Base-by-base conservation (phyloP, 768 basidiomycete genomes). In the Rhodotorula graminis region DNA sequence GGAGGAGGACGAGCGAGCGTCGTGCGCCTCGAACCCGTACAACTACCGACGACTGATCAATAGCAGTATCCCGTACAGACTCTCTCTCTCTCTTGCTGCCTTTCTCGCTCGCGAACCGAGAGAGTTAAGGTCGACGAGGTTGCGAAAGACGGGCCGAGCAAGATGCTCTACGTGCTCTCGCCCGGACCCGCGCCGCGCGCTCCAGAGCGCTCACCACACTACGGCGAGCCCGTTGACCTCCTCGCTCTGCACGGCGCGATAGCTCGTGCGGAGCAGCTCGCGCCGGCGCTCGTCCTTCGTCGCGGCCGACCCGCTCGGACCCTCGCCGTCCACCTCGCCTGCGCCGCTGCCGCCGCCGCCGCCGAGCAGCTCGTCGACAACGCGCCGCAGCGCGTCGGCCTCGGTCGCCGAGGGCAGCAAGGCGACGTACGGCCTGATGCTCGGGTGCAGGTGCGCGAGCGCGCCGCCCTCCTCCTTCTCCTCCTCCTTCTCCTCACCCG, bases 161-260 rank as follows among this genome's bases (percentile, higher is more conserved):
- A 4, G 37, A 46, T 46, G 46, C 46, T 19, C 18, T 49, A 49
- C 15, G 23, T 49, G 19, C 47, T 46, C 12, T 18, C 44, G 44
- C 12, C 7, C 44, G 44, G 2, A 12, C 12, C 11, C 44, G 2
- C 44, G 5, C 18, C 44, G 3, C 44, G 23, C 47, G 21, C 47
- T 19, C 46, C 46, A 9, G 15, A 3, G 3, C 19, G 23, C 56
- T 23, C 66, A 79, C 78, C 78, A 79, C n/a, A 68, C 70, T 10
- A 79, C 78, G 4, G 78, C 78, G 19, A 79, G 57, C 11, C 78
- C 78, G 47, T 78, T 79, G 46, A 78, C 71, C 63, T 79, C 78
- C 69, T 77, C 76, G 33, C 67, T 76, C 55, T 77, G 73, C 7
- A 79, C 76, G 2, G 75, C 72, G 37, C 78, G 50, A 31, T 78